A percentile compares a stretch with the other conserved stretches of the same genome.
phyloP scores from a whole-genome alignment of 306 rosid genomes.

The Prunus armeniaca region DNA sequence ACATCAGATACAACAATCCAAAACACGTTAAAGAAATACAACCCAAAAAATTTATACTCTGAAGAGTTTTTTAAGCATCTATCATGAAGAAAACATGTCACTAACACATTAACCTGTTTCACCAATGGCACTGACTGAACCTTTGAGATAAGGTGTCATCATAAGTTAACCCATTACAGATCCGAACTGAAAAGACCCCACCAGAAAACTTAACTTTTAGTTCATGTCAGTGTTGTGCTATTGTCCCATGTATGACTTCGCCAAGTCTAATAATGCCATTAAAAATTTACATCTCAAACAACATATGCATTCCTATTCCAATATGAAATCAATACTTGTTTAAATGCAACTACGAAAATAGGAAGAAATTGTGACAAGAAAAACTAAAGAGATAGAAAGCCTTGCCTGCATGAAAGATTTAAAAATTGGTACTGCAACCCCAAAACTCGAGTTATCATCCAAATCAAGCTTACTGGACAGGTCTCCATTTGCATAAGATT shows the following conservation, averaged over 20 bases:
- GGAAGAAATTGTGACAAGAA: background rate
- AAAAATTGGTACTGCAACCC: conserved; percentile 88
- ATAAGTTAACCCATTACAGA: background rate
- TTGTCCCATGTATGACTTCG: background rate
- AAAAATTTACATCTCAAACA: background rate
- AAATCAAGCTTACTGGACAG: conserved; percentile 72
- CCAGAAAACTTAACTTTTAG: background rate
- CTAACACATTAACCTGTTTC: background rate
- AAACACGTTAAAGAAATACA: too few relatives aligned
- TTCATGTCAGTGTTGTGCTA: background rate
- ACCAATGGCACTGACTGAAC: background rate
- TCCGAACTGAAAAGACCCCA: background rate
- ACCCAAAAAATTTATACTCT: background rate
- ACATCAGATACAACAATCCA: background rate
- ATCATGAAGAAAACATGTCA: background rate
- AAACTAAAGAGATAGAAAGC: conserved; percentile 17
- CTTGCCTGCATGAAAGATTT: conserved; percentile 94
- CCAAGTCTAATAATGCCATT: background rate
- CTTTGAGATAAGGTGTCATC: background rate
- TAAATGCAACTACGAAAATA: conserved; percentile 4
- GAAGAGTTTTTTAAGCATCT: background rate
- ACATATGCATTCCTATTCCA: background rate
- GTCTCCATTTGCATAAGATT: conserved; percentile 71
- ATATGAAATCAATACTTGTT: background rate
- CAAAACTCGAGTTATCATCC: conserved; percentile 77